Base-by-base conservation (phyloP, 75 land plant species). In the Pseudotsuga menziesii region DNA sequence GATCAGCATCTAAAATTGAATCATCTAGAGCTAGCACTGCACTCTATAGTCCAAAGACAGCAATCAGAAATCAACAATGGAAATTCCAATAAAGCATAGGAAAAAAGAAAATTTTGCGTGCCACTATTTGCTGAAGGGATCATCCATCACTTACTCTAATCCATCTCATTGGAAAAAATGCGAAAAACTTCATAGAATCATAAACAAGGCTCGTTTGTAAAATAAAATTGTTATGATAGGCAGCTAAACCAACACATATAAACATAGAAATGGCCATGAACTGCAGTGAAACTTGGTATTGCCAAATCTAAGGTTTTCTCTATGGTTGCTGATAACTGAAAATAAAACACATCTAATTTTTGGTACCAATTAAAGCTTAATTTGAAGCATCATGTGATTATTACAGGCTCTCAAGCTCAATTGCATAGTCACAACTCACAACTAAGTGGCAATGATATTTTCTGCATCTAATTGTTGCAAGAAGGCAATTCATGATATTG, bases 11-110 rank as follows among this genome's bases (percentile, higher is more conserved):
- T 57, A 94, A 77, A n/a, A 91, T 87, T 14, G 93, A 74, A 15
- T 88, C 98, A 78, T 97, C 98, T 80, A 97, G 79, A 58, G 90
- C 85, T 58, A 94, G 89, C 52, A 97, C 85, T 77, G 93, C 85
- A 84, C 63, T 89, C 99, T 97, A 88, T 41, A 41, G 23, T 69
- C 72, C 72, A 41, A 69, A 69, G 20, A 8, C n/a, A 7, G 14
- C 25, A 69, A 48, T 69, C 48, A 69, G 72, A 19, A 44, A 41
- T 69, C 23, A 69, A 41, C 3, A 0, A 23, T 19, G 22, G 1
- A 4, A 41, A 39, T 36, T 12, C 72, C 13, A 41, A 69, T 35
- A 16, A 41, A 69, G 12, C 54, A 48, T 48, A 48, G 54, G 54
- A 48, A 48, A 48, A 11, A 48, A 48, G 12, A 48, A 9, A 48